Conservation (phyloP, 1,139 yeast species). For the Yamadazyma sp. region DNA sequence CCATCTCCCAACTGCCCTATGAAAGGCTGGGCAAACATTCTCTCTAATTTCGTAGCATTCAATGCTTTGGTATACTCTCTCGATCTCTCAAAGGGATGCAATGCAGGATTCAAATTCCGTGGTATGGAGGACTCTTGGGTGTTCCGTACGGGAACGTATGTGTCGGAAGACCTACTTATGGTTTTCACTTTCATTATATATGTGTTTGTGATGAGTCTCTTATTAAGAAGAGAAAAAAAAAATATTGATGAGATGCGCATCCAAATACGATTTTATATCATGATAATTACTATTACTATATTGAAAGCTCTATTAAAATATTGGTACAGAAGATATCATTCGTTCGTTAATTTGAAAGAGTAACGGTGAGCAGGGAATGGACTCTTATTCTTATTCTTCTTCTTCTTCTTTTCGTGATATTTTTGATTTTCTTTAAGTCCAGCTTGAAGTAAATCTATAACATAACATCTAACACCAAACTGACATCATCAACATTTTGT, state of each 20-base stretch:
- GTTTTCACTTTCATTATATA: conserved; percentile 49
- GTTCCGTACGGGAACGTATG: conserved; percentile 88
- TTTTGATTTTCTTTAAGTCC: conserved; percentile 13
- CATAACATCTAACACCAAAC: conserved; percentile 74
- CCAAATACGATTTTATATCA: too few species aligned
- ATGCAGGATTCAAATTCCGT: conserved; percentile 87
- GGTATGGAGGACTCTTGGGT: conserved; percentile 87
- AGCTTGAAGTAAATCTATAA: conserved; percentile 15
- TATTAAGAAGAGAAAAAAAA: too few species aligned
- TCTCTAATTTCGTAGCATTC: conserved; percentile 90
- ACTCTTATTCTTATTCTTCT: too few species aligned
- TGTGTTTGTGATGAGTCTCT: too few species aligned
- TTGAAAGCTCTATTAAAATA: conserved; percentile 3
- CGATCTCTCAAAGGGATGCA: conserved; percentile 96
- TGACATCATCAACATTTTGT: conserved; percentile 74
- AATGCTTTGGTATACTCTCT: conserved; percentile 94
- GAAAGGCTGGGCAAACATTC: conserved; percentile 98
- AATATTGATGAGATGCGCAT: conserved; percentile 2
- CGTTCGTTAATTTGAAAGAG: background rate
- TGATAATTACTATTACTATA: background rate
- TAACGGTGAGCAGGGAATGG: too few species aligned
- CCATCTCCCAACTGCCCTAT: conserved; percentile 94
- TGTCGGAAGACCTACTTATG: conserved; percentile 84
- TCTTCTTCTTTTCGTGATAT: background rate
- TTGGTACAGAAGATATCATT: conserved; percentile 1